phyloP scores from a whole-genome alignment of 371 early-diverging fungal species.

The Mortierella sp. region DNA sequence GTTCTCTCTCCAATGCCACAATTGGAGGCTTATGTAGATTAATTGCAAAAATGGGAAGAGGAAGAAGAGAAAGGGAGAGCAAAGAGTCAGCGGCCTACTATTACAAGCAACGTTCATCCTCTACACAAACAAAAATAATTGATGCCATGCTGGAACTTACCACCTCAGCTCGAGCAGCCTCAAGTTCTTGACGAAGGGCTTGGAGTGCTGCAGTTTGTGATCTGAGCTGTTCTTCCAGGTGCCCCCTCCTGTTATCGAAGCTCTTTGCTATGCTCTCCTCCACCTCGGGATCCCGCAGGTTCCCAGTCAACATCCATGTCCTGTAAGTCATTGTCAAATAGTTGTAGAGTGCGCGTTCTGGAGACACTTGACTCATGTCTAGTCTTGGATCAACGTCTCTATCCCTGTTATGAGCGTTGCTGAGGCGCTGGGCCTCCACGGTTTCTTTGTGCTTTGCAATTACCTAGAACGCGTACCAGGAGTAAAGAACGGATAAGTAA shows the following conservation, averaged over 20 bases:
- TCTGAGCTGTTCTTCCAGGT: constrained; percentile 32
- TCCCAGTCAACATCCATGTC: constrained; percentile 47
- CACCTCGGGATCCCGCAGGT: constrained; percentile 27
- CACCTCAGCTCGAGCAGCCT: constrained; percentile 57
- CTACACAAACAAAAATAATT: no score
- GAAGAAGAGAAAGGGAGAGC: constrained; percentile 62
- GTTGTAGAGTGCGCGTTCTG: constrained; percentile 32
- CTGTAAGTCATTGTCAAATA: constrained; percentile 39
- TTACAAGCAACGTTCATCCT: constrained; percentile 33
- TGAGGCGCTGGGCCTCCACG: constrained; percentile 53
- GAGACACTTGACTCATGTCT: constrained; percentile 58
- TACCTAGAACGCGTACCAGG: constrained; percentile 19
- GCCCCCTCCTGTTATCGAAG: constrained; percentile 33
- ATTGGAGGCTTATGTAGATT: constrained; percentile 66
- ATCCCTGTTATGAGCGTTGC: constrained; percentile 22
- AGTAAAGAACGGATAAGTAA: no score
- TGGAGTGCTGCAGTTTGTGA: constrained; percentile 17
- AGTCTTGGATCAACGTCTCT: constrained; percentile 50
- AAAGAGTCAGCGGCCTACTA: constrained; percentile 69
- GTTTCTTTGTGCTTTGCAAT: constrained; percentile 60
- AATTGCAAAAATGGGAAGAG: no score
- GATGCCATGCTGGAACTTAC: not conserved
- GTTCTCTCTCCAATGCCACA: constrained; percentile 61
- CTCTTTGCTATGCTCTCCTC: constrained; percentile 38
- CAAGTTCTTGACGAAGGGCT: constrained; percentile 17